Conservation (phyloP, 1,284 basidiomycete species). For the Ustilago tritici region DNA sequence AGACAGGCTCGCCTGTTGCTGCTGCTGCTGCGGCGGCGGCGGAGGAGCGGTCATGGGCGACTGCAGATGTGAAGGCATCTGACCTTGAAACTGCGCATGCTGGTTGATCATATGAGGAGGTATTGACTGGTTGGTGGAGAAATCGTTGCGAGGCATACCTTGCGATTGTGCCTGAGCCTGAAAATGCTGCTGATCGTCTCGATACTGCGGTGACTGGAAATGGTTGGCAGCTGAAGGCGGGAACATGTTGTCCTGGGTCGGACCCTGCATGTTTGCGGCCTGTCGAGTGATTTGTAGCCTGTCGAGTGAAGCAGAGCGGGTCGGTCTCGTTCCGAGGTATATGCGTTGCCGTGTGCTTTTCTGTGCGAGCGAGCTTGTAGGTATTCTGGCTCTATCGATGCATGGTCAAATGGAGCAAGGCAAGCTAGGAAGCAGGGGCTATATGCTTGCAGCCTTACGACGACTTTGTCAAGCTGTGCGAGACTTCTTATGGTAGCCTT, state of each 20-base stretch:
- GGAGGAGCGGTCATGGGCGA: neutral
- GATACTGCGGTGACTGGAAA: slow-evolving; percentile 9
- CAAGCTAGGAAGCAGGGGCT: no score
- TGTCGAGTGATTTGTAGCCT: neutral
- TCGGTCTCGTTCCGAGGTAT: no score
- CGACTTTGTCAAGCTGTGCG: no score
- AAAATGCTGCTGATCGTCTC: slow-evolving; percentile 20
- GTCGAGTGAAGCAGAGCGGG: neutral
- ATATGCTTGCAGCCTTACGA: no score
- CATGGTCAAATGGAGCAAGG: no score
- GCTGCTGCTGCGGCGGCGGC: neutral
- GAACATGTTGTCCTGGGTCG: slow-evolving; percentile 29
- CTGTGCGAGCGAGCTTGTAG: no score
- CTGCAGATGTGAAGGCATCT: slow-evolving; percentile 19
- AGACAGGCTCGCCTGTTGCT: slow-evolving; percentile 8
- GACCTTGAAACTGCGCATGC: slow-evolving; percentile 14
- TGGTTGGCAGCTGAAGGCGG: neutral
- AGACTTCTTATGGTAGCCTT: no score
- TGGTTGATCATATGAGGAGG: slow-evolving; percentile 3
- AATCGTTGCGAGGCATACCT: slow-evolving; percentile 6
- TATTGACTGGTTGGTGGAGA: slow-evolving; percentile 6
- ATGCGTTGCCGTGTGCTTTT: no score
- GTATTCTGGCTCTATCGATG: no score
- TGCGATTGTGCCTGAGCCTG: slow-evolving; percentile 20
- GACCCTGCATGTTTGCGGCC: slow-evolving; percentile 30